Evolutionary conservation across 2,329 filamentous ascomycete genomes (phyloP), one percentile per base, ranked within the genome.

Genomic region (Podosphaera fusca): DNA sequence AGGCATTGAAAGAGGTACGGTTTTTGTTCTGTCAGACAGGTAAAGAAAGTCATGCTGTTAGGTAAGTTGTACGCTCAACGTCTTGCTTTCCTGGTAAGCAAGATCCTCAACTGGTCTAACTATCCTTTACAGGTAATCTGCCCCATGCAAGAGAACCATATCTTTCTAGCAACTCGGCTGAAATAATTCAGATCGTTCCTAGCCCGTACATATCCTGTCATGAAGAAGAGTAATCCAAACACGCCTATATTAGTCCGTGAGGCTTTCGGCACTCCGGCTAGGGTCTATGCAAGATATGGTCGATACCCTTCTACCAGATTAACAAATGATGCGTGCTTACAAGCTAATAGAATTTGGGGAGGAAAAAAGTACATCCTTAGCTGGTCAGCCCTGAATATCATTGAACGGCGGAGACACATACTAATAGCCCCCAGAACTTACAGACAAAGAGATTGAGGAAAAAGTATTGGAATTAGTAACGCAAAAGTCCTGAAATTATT

Each of bases 171-270:
- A 31, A 34, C 4, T 38, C 9, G 5, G 45, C 7, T 33, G 49
- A 50, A 55, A 46, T 42, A 51, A 40, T 46, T 55, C 65, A 95
- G 92, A 70, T 82, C 85, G 35, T 98, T 98, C 73, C 77, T 98
- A 63, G 84, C 83, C 62, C 81, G 87, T 69, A 82, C 88, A 63
- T 98, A 98, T 72, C 92, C 92, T 52, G 92, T 86, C 59, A 96
- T 98, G 90, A 98, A 98, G 81, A 94, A 94, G 77, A 86, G 90
- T 78, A 98, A 98, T 75, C 92, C 92, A 58, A 75, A 85, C 71
- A 89, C 79, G 54, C 92, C 92, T 57, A 96, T 98, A 72, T 76
- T 98, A 75, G 82, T 98, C 67, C 86, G 92, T 68, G 92, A 96
- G 75, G 92, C 90, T 56, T 74, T 80, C 64, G 87, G 86, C 67